Base-by-base conservation (phyloP, 2,329 filamentous ascomycete genomes). In the Dendryphion nanum region DNA sequence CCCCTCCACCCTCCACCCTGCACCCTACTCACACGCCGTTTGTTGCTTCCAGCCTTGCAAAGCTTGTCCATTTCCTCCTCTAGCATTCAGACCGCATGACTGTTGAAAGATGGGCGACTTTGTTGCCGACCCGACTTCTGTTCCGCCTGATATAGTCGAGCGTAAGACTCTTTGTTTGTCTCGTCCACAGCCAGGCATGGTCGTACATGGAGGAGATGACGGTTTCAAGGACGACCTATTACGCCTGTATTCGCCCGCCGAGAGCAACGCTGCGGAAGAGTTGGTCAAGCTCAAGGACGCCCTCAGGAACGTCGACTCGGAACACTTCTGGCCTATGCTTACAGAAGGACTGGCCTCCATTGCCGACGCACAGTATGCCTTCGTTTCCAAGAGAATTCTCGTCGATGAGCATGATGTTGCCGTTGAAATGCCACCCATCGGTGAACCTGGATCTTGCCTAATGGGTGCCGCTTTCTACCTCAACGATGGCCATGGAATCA, bases 381-480 rank as follows among this genome's bases (percentile, higher is more conserved):
- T 86, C 52, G 79, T 86, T 28, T 79, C 81, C 31, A 84, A 84
- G 57, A 67, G 80, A 30, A 78, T 82, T 30, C 64, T 81, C 38
- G 72, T 75, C 18, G 76, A 81, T 50, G 80, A 84, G 42, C 70
- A 78, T 42, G 65, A 78, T 42, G 64, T 72, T 12, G 74, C 77
- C 6, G 72, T 82, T 17, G 78, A 82, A 51, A 78, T 82, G 70
- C 76, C 77, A 18, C 76, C 76, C 16, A 67, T 81, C 30, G 79
- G 78, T 16, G 78, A 81, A 53, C 73, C 74, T 26, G 79, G 79
- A 19, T 77, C 79, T 3, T 82, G 79, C 56, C 63, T 85, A 18
- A 77, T 85, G 70, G 81, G 79, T 14, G 74, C 81, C 6, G 82
- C 78, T 12, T 79, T 84, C 47, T 85, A 85, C 57, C 77, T 82